Evolutionary conservation across 192 early-diverging fungal genomes (phyloP).

Genomic region (Coemansia sp.): DNA sequence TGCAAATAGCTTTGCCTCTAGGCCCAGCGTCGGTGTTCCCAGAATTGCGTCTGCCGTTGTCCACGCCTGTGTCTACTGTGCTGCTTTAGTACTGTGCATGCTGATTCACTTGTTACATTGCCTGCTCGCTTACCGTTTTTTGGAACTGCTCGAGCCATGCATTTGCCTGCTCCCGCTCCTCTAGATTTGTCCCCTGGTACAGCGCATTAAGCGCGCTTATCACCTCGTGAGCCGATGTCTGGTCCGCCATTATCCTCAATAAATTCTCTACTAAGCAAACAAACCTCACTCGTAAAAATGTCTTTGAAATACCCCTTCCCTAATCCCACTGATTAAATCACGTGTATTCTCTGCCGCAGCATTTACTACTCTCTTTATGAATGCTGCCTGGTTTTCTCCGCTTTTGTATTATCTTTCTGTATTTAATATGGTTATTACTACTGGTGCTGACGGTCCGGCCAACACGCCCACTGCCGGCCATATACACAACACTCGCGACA

Average conservation of each 20-base stretch:
- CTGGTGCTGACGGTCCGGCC: constrained; percentile 11
- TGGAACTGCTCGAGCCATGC: constrained; percentile 84
- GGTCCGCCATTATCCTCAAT: constrained; percentile 8
- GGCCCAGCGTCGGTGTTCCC: constrained; percentile 52
- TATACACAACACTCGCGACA: background rate
- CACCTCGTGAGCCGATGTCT: constrained; percentile 22
- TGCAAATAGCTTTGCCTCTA: constrained; percentile 77
- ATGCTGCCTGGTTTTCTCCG: background rate
- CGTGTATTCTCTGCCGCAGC: background rate
- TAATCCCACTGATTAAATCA: background rate
- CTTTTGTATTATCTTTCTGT: background rate
- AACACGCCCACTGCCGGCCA: constrained; percentile 21
- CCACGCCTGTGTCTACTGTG: constrained; percentile 77
- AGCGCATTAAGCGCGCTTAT: constrained; percentile 43
- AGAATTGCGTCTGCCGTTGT: constrained; percentile 72
- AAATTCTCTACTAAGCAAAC: too few species aligned
- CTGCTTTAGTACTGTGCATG: background rate
- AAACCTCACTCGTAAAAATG: too few species aligned
- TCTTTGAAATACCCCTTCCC: background rate
- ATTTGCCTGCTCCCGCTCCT: constrained; percentile 58
- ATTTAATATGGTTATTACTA: constrained; percentile 20
- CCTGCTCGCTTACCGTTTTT: constrained; percentile 64
- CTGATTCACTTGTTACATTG: background rate
- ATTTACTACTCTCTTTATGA: background rate
- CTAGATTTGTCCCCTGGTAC: constrained; percentile 36